Evolutionary conservation across 2,329 filamentous ascomycete species (phyloP), one percentile per base, ranked within the genome.

Genomic region (Monosporascus cannonballus): DNA sequence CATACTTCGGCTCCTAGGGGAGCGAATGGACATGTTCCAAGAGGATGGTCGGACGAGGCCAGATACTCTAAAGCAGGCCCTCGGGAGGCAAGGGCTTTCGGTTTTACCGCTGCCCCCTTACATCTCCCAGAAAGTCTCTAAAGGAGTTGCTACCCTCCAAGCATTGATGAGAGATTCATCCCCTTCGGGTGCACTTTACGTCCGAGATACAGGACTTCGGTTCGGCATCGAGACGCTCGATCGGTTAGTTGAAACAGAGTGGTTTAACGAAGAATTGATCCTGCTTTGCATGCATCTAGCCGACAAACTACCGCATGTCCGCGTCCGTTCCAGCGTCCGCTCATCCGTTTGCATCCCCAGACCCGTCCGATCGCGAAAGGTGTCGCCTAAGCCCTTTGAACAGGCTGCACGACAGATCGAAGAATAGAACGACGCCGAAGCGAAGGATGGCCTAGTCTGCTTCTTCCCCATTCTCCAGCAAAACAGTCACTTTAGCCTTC

Each of bases 251-350:
- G 25, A 24, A 17, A n/a, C 38, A 6, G 1, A 30, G n/a, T 53
- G 51, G 51, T 49, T 53, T 37, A 34, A 36, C 25, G 51, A 53
- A 22, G 39, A 49, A 20, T 25, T 49, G 6, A 45, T 53, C 20
- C 47, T 49, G 22, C 37, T 53, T 46, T 53, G 38, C 34, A 17
- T 53, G 11, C 37, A 49, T 45, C 25, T 53, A 34, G 47, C 47
- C 38, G 51, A 53, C 24, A 49, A 39, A 22, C 22, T 49, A 25
- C 39, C 51, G 6, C 2, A 41, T n/a, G 34, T 53, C 6, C 51
- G 47, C 27, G 47, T 53, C 27, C 38, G 51, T 9, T 7, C 25
- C 6, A 25, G 25, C 25, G 25, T 25, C 6, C 6, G 25, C 25
- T 53, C 46, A 22, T 48, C 38, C 34, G 38, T 53, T 36, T 27